Base-by-base conservation (phyloP, 495 filamentous ascomycete genomes). In the Thermochaetoides thermophila region DNA sequence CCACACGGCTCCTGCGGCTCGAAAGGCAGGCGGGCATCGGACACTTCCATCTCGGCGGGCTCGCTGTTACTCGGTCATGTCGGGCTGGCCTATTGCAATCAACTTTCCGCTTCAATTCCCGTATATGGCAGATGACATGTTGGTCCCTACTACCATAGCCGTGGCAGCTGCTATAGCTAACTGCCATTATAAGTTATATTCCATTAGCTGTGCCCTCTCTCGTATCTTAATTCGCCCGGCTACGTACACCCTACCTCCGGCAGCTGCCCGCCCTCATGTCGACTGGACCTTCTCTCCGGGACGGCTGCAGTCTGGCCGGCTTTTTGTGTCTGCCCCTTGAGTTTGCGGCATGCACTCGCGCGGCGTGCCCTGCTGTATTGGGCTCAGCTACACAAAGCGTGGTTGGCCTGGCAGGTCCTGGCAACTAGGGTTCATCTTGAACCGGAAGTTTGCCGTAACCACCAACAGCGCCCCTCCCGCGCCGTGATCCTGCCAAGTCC, bases 21-120 rank as follows among this genome's bases (percentile, higher is more conserved):
- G 44, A 43, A n/a, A 23, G 27, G 29, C 37, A 25, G 28, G 32
- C 31, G 24, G 35, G 27, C 35, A 18, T n/a, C n/a, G n/a, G n/a
- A n/a, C n/a, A n/a, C 32, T 47, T 44, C 49, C 44, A 48, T 34
- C 39, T 14, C 24, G 42, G 32, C 42, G 43, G 49, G 31, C 41
- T 42, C 27, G 34, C 32, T 45, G 45, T 51, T 43, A 56, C 43
- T 37, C 44, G 47, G 42, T 47, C 43, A 47, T 40, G 49, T 42
- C 17, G 27, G 26, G 35, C 36, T 37, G 49, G n/a, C n/a, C n/a
- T 42, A 53, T 46, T 48, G 46, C 47, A 51, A 56, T 56, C 28
- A 45, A 43, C 27, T 29, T 52, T 43, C 48, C 46, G 43, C 39
- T 34, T 25, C 27, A 1, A 19, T 31, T 39, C 38, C 48, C 30